Base-by-base conservation (phyloP, 805 yeast genomes). In the Kockiozyma suomiensis region DNA sequence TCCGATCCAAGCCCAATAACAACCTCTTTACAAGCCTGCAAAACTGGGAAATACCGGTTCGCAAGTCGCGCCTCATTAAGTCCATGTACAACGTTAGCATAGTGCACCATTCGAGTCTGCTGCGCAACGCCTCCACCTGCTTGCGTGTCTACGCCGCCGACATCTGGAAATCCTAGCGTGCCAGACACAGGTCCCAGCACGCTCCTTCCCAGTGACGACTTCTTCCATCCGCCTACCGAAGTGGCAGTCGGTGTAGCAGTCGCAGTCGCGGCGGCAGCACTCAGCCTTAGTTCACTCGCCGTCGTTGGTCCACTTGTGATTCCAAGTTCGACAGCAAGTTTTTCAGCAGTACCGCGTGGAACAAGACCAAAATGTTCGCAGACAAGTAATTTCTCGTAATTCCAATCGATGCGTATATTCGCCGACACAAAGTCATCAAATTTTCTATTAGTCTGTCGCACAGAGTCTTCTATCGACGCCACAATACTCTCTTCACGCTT, bases 401-500 rank as follows among this genome's bases (percentile, higher is more conserved):
- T 84, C 97, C 98, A 94, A 72, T 92, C 97, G 50, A 88, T 79
- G 2, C 87, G 77, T 26, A 94, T 79, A 68, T 86, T 88, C 62
- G 85, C 83, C 67, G 81, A 85, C 61, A 93, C 85, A 71, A 85
- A 88, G 46, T 73, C 75, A 72, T 92, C 97, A 74, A 93, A 94
- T 70, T 91, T 97, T 57, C 80, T 80, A 2, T 96, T 86, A 4
- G 96, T 91, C 21, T 84, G 74, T 1, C 81, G 75, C 61, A 92
- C 79, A 0, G 91, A 81, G 67, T 85, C 90, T 70, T 92, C 97
- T 64, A 93, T 90, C 3, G 96, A 87, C 23, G 86, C 79, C 47
- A 91, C 74, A 37, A 91, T 85, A 70, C 84, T 90, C 72, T 91
- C 96, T 58, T 91, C 96, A 69, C 88, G 88, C 69, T 87, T 88